Percentiles rank a stretch among this genome's conserved stretches.
phyloP scores from a whole-genome alignment of 2,329 filamentous ascomycete species.

The Fusarium nodosum region DNA sequence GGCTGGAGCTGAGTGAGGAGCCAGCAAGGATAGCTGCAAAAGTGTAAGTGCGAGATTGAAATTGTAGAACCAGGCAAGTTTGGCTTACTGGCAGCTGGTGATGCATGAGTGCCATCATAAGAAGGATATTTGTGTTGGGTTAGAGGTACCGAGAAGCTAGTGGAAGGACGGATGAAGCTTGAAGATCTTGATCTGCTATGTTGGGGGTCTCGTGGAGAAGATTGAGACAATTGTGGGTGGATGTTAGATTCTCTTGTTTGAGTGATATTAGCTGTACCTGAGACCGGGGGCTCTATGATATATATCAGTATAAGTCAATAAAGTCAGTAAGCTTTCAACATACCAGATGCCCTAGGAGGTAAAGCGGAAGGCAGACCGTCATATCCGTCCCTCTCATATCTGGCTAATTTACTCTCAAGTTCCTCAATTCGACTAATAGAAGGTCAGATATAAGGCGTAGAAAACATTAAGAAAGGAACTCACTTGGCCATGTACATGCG shows the following conservation, averaged over 20 bases:
- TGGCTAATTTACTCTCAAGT: constrained; percentile 46
- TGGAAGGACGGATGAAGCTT: constrained; percentile 45
- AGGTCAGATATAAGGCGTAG: neutral
- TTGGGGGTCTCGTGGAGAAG: constrained; percentile 39
- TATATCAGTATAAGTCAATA: constrained; percentile 13
- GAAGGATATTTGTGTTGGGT: constrained; percentile 18
- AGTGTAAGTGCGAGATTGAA: neutral
- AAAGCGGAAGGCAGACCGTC: constrained; percentile 20
- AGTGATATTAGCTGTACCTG: constrained; percentile 6
- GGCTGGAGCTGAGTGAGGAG: constrained; percentile 46
- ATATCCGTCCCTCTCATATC: constrained; percentile 46
- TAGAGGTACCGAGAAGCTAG: constrained; percentile 45
- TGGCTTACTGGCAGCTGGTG: constrained; percentile 44
- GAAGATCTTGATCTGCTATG: constrained; percentile 41
- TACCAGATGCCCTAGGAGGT: constrained; percentile 36
- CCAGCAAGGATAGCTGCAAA: constrained; percentile 45
- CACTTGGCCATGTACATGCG: constrained; percentile 49
- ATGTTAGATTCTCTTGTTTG: constrained; percentile 23
- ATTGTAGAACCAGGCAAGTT: rapidly evolving
- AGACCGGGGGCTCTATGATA: constrained; percentile 11
- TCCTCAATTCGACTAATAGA: constrained; percentile 45
- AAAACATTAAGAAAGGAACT: neutral
- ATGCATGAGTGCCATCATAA: constrained; percentile 29
- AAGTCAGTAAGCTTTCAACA: neutral
- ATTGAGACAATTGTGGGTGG: constrained; percentile 33